phyloP scores from a whole-genome alignment of 148 eudicot species.

The Fagopyrum tataricum region DNA sequence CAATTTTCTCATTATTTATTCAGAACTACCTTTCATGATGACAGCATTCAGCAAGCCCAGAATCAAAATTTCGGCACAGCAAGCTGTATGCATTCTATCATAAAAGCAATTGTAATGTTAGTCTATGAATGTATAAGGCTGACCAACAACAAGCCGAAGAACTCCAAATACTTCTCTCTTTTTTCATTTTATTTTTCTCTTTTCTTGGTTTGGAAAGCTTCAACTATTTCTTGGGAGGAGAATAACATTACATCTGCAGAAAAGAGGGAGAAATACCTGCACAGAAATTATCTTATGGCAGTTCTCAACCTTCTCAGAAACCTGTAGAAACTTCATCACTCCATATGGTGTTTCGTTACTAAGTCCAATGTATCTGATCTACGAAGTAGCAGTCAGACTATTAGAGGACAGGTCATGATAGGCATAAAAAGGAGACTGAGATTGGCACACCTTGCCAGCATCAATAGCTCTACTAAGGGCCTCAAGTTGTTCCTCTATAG shows the following conservation, averaged over 20 bases:
- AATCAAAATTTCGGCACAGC: slow-evolving; percentile 84
- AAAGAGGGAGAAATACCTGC: slow-evolving; percentile 44
- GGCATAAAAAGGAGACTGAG: not conserved
- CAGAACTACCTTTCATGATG: slow-evolving; percentile 57
- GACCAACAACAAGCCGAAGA: not conserved
- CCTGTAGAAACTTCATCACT: slow-evolving; percentile 76
- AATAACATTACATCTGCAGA: not conserved
- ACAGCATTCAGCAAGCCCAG: slow-evolving; percentile 81
- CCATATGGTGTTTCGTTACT: slow-evolving; percentile 96
- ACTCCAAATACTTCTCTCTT: not conserved
- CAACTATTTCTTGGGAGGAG: not conserved
- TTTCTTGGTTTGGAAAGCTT: not conserved
- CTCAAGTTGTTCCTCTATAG: slow-evolving; percentile 73
- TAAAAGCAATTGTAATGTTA: not conserved
- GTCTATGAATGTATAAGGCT: not conserved
- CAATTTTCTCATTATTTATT: not conserved
- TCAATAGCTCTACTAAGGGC: slow-evolving; percentile 60
- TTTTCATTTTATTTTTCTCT: not conserved
- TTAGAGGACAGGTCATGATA: not conserved
- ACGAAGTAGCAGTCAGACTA: slow-evolving; percentile 19
- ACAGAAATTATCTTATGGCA: slow-evolving; percentile 54
- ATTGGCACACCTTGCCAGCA: slow-evolving; percentile 70
- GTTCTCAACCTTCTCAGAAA: slow-evolving; percentile 27
- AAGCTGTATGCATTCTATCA: slow-evolving; percentile 66
- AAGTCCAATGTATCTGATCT: slow-evolving; percentile 82